Conservation (phyloP, 1,139 yeast genomes). For the Williopsis jadinii region DNA sequence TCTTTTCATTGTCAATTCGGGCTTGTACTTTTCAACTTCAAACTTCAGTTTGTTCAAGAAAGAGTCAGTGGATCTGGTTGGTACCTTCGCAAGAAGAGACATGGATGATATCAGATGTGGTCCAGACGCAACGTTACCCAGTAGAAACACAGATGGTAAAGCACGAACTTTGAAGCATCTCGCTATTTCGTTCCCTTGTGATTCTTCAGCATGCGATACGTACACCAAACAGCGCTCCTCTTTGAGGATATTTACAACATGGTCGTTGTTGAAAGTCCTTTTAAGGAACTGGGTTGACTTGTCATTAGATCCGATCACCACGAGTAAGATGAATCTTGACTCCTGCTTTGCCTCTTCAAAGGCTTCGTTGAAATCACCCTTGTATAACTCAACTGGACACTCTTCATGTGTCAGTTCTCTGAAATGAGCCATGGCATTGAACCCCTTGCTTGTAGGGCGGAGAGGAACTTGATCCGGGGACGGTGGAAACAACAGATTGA, state of each 20-base stretch:
- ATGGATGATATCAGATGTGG: conserved; percentile 25
- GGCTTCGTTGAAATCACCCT: conserved; percentile 26
- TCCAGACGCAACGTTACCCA: conserved; percentile 31
- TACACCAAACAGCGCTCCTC: conserved; percentile 25
- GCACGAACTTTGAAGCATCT: conserved; percentile 22
- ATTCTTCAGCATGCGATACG: conserved; percentile 25
- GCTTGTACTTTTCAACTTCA: conserved; percentile 26
- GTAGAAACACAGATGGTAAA: conserved; percentile 28
- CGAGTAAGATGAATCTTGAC: conserved; percentile 25
- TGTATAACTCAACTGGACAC: conserved; percentile 7
- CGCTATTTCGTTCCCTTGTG: conserved; percentile 29
- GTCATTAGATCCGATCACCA: conserved; percentile 24
- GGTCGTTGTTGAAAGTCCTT: conserved; percentile 22
- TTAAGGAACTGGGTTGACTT: conserved; percentile 20
- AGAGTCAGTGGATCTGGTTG: conserved; percentile 21
- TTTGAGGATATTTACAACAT: conserved; percentile 19
- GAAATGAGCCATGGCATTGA: conserved; percentile 10
- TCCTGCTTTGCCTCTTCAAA: conserved; percentile 24
- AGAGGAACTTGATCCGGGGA: conserved; percentile 17
- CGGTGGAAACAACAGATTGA: conserved; percentile 14
- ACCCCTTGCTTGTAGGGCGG: conserved; percentile 8
- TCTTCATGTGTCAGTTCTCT: conserved; percentile 14
- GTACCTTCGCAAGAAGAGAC: conserved; percentile 26
- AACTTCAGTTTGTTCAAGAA: conserved; percentile 24
- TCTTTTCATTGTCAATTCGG: conserved; percentile 29